Evolutionary conservation across 805 yeast genomes (phyloP), one percentile per base, ranked within the genome.

Genomic region (Candida rishiriensis): DNA sequence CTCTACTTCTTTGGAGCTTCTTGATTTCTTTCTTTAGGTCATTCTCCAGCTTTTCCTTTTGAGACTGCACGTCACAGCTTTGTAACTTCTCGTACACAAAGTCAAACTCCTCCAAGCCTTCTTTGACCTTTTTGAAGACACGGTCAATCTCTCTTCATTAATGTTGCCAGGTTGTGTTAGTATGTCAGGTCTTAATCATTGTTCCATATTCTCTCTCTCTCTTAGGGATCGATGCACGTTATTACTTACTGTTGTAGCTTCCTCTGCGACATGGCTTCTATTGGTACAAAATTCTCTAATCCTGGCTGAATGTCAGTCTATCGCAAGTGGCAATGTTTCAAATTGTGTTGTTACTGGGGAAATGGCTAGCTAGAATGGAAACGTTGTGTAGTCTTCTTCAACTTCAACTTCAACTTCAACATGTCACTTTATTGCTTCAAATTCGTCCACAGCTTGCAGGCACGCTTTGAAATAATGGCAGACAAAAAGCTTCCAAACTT

Each of bases 21-120:
- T 93, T 91, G 66, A 93, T 90, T 65, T 93, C 98, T 57, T 93
- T 83, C 69, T 93, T 90, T 61, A 91, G 72, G 62, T 91, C 99
- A 48, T 81, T 76, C 63, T 93, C 99, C 46, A 93, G 74, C 64
- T 91, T 91, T 63, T 91, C 98, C 69, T 91, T 86, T 63, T 90
- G 96, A 3, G 96, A 81, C 52, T 79, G 85, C 55, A 85, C 85
- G 50, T 88, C 90, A 39, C 95, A 80, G 40, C 76, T 75, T 64
- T 81, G 84, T 34, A 91, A 79, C 66, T 91, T 91, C 35, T 88
- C 96, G 59, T 91, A 85, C 30, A 88, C 80, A 42, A 76, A 82
- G 59, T 91, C 96, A 59, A 91, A 91, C 48, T 81, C 85, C 42
- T 78, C 81, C 36, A 91, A 76, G 10, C 99, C 99, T 70, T 91